Base-by-base conservation (phyloP, 2,329 filamentous ascomycete species). In the Aspergillus amoenus region DNA sequence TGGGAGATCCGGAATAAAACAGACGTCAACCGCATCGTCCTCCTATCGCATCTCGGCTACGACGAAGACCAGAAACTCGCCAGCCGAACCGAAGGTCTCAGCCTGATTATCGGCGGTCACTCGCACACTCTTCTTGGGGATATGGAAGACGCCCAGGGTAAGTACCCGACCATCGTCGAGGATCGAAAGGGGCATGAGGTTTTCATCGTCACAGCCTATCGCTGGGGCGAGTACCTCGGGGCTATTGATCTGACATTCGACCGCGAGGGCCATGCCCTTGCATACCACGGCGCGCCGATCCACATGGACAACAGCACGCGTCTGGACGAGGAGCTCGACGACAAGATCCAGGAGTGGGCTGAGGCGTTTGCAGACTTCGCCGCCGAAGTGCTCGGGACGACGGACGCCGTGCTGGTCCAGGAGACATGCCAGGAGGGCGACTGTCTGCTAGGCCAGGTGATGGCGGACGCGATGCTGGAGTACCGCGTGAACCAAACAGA, bases 281-380 rank as follows among this genome's bases (percentile, higher is more conserved):
- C 51, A 9, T 53, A 53, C 41, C 51, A 53, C 51, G 51, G 51
- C 8, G 51, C 51, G 2, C 51, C 51, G 7, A 53, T 53, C 42
- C 51, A 53, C 30, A 53, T 53, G 51, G 51, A 53, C 42, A 53
- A 53, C 51, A 53, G 30, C 51, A 53, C 51, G 9, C 7, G 9
- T 13, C 32, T 53, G 5, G 51, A 53, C 21, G 30, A 24, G 30
- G 51, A 46, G 8, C 51, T 53, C 30, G 51, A 53, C 42, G 42
- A 3, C 5, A 39, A 46, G 30, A 53, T 53, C 13, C 51, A 53
- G 42, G 51, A 21, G 1, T 53, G 51, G 51, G 30, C 51, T 0
- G 51, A 30, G 42, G 51, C 42, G 12, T 53, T 53, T n/a, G 41
- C 42, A 15, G 51, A 40, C 4, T 53, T 53, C 6, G 51, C 51